Base-by-base conservation (phyloP, 768 basidiomycete genomes). In the Amanita thiersii region DNA sequence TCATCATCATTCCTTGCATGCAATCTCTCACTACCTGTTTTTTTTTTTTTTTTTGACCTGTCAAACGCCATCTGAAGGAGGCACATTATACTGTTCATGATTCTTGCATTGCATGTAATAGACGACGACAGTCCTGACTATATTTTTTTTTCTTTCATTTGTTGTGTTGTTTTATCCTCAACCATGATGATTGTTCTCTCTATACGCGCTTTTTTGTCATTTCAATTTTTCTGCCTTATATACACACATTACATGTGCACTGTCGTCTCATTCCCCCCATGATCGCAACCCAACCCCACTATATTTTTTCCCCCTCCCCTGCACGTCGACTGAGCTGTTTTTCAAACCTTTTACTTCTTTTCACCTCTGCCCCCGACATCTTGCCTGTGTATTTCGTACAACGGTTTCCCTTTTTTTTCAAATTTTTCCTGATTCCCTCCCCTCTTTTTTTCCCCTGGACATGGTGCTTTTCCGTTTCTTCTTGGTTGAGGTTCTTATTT, bases 21-120 rank as follows among this genome's bases (percentile, higher is more conserved):
- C 68, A 66, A 72, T 70, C 66, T 71, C 35, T 68, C 59, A 63
- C 52, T 56, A 44, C 52, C 56, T 54, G 50, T 36, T 50, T 47
- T 56, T 52, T 57, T 44, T 53, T 57, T 53, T 50, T 38, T 50
- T 51, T 58, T 50, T 53, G 50, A 58, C 54, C 58, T 58, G 49
- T 53, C 52, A 49, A 65, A 58, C 58, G 72, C 74, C 73, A 71
- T 80, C 79, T 81, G 71, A 81, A 81, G 79, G 79, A 80, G 78
- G 77, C 74, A 75, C 64, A 65, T 64, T 59, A 62, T 64, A 65
- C 53, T 53, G 58, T 65, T n/a, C 62, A 74, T 60, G 59, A 66
- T 59, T 72, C n/a, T n/a, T n/a, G n/a, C n/a, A n/a, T n/a, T 66
- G 69, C 66, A 75, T 72, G 73, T 72, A 72, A 64, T 76, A 76